Percentiles rank a stretch among this genome's conserved stretches.
Conservation (phyloP, 2,329 filamentous ascomycete genomes). For the Lanzia echinophila region DNA sequence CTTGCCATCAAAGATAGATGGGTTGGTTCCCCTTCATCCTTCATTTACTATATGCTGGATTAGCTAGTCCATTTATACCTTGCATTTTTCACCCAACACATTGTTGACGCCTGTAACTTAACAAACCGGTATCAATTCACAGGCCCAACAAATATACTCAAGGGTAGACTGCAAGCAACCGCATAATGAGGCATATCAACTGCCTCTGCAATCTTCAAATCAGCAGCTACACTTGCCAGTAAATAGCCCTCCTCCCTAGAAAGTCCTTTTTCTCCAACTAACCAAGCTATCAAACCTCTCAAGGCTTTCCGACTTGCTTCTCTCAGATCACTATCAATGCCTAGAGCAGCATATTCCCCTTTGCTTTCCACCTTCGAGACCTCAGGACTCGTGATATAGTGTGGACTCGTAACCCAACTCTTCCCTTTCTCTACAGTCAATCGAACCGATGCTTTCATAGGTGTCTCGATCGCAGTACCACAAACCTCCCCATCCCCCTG, state of each 20-base stretch:
- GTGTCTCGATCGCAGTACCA: conserved; percentile 50
- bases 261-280: conserved; percentile 40
- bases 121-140: too few species aligned
- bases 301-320: conserved; percentile 44
- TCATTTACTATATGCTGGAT: too few species aligned
- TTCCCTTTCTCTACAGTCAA: conserved; percentile 42
- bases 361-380: conserved; percentile 26
- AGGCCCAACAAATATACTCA: conserved; percentile 38
- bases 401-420: conserved; percentile 41
- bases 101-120: too few species aligned
- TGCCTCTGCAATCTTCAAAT: conserved; percentile 45
- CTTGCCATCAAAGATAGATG: too few species aligned
- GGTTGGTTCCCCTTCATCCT: too few species aligned
- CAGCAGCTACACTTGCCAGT: conserved; percentile 42
- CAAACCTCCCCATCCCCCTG: conserved; percentile 50
- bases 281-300: conserved; percentile 42
- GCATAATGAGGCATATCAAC: conserved; percentile 50
- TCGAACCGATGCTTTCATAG: conserved; percentile 42
- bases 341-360: conserved; percentile 41
- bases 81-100: not conserved
- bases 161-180: conserved; percentile 42
- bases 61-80: not conserved
- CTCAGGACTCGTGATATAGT: conserved; percentile 35
- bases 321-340: conserved; percentile 40
- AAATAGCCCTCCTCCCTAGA: conserved; percentile 45